Evolutionary conservation across 2,329 filamentous ascomycete genomes (phyloP).

Genomic region (Colletotrichum cordylinicola): DNA sequence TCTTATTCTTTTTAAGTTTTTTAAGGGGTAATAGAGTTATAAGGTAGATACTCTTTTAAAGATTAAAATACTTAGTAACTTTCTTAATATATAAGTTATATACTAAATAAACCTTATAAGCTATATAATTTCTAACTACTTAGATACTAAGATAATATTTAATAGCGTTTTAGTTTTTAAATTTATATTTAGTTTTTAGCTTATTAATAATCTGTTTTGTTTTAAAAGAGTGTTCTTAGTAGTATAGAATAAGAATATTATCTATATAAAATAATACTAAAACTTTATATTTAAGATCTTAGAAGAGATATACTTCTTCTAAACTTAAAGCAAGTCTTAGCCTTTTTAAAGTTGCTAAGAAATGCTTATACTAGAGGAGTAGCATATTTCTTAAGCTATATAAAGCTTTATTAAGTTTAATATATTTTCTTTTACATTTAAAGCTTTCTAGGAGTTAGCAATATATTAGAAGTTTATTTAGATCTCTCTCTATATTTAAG

Average conservation of each 20-base stretch:
- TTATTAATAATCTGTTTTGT: background rate
- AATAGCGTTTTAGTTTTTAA: background rate
- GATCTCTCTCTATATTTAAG: no score
- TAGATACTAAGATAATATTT: background rate
- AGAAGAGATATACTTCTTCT: background rate
- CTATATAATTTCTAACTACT: background rate
- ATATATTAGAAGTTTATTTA: no score
- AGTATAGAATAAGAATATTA: background rate
- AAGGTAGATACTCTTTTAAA: background rate
- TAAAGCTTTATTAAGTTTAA: background rate
- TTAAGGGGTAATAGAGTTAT: background rate
- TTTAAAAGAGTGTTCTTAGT: background rate
- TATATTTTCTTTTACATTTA: no score
- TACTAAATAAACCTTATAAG: background rate
- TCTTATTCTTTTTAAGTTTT: conserved; percentile 1
- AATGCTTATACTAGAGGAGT: background rate
- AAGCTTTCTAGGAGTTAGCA: no score
- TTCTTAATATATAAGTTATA: background rate
- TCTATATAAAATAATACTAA: background rate
- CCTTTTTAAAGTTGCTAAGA: background rate
- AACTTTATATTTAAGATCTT: background rate
- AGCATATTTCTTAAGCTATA: background rate
- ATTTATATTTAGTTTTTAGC: background rate
- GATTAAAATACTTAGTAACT: background rate
- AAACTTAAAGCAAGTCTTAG: background rate